Base-by-base conservation (phyloP, 768 basidiomycete genomes). In the Lenzites betulinus region DNA sequence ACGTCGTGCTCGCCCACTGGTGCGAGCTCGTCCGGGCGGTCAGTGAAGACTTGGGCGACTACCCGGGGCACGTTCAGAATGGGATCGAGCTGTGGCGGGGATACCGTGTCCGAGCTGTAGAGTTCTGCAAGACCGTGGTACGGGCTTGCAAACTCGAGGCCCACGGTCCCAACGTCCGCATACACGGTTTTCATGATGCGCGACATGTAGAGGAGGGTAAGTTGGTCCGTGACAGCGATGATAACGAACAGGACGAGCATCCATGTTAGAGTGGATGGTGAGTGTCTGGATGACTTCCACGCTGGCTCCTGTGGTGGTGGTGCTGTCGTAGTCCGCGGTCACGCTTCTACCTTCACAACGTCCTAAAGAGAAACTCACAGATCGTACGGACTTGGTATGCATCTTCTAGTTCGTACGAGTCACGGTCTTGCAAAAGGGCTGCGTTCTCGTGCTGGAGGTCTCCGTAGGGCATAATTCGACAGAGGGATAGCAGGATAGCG, bases 111-210 rank as follows among this genome's bases (percentile, higher is more conserved):
- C 39, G 59, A 62, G 51, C 41, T 30, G 51, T 71, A 71, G 43
- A 71, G 65, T 46, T 67, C 67, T 33, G 64, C 64, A 22, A 71
- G 67, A n/a, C 68, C 70, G 36, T 64, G 48, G 54, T 71, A 71
- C 3, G 66, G 63, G 55, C 59, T 67, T 30, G 65, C 60, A 43
- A 64, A 57, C 42, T 67, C 65, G 26, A 67, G 60, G 26, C 58
- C 61, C n/a, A 16, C 52, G n/a, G 48, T 50, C 39, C 54, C 44
- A 6, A 63, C 43, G 26, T 58, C 56, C 2, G 61, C 61, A 39
- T 54, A 63, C 33, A 50, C 56, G 39, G 44, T 63, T 43, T 54
- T 38, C 51, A 58, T 43, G 42, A 63, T 58, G 22, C 56, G 56
- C 51, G 56, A 58, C 56, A 63, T 63, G 52, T 49, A 58, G 41